Conservation (phyloP, 2,329 filamentous ascomycete species). For the Pyrenochaeta sp. region DNA sequence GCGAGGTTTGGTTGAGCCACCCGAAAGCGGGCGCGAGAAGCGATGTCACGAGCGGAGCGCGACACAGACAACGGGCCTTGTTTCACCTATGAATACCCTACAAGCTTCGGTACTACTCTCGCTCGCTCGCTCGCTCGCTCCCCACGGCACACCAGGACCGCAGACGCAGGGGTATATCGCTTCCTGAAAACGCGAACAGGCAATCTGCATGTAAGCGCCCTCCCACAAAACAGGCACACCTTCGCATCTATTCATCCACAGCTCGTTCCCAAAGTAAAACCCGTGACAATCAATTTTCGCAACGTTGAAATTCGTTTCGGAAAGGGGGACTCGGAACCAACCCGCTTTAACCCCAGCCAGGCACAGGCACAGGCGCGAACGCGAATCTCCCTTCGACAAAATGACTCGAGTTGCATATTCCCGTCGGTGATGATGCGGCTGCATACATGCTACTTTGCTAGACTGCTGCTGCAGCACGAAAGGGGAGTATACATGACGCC, state of each 20-base stretch:
- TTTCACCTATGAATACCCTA: conserved; percentile 39
- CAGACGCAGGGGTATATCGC: conserved; percentile 34
- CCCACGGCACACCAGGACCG: conserved; percentile 29
- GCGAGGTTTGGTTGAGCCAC: conserved; percentile 26
- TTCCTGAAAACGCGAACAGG: conserved; percentile 12
- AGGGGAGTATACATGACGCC: conserved; percentile 39
- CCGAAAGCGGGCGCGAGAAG: conserved; percentile 29
- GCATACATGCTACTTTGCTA: conserved; percentile 17
- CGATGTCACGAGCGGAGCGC: conserved; percentile 28
- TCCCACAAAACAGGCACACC: conserved; percentile 6
- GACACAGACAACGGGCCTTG: conserved; percentile 40
- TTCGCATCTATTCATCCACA: neutral
- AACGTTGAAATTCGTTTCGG: neutral
- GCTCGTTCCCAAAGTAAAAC: no score
- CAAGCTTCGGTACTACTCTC: conserved; percentile 29
- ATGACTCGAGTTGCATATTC: conserved; percentile 27
- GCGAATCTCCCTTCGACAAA: neutral
- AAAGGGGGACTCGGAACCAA: conserved; percentile 6
- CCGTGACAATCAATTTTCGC: conserved; percentile 3
- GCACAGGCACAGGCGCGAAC: no score
- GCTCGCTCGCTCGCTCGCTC: conserved; percentile 17
- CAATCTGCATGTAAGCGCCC: conserved; percentile 32
- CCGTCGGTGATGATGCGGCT: conserved; percentile 18
- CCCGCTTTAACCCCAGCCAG: neutral
- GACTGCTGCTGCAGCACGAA: conserved; percentile 28